phyloP scores from a whole-genome alignment of 805 yeast genomes.

The Maudiozyma serrabonitensis region DNA sequence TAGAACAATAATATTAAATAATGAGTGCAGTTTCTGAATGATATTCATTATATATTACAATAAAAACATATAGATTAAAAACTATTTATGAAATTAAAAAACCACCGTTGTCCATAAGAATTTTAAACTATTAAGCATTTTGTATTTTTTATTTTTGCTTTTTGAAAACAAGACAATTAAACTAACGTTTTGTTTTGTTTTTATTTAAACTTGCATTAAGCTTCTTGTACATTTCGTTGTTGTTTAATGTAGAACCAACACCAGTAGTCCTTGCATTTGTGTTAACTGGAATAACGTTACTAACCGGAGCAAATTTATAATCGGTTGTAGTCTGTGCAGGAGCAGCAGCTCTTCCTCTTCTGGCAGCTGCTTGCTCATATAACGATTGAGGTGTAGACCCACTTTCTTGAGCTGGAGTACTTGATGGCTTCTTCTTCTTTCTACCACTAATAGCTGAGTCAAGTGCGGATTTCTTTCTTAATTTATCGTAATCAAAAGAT shows the following conservation, averaged over 20 bases:
- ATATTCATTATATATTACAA: no score
- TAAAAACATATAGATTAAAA: not conserved
- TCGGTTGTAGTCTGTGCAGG: conserved; percentile 87
- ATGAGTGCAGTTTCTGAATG: no score
- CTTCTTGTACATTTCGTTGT: conserved; percentile 75
- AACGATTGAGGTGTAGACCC: conserved; percentile 41
- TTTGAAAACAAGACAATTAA: not conserved
- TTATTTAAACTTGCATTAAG: conserved; percentile 40
- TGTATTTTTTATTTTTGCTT: not conserved
- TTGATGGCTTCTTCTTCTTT: conserved; percentile 18
- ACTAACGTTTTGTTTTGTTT: conserved; percentile 1
- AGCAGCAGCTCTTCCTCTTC: conserved; percentile 91
- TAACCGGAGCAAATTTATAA: conserved; percentile 82
- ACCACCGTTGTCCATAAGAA: no score
- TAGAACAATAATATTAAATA: no score
- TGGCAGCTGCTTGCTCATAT: conserved; percentile 82
- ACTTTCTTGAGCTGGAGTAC: conserved; percentile 12
- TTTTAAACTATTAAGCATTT: not conserved
- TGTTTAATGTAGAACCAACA: conserved; percentile 42
- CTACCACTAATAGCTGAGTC: conserved; percentile 25
- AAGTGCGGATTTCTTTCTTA: conserved; percentile 30
- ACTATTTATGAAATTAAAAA: not conserved
- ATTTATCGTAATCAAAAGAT: conserved; percentile 54
- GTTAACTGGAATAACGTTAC: conserved; percentile 37
- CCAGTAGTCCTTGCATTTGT: conserved; percentile 36